Percentiles rank a stretch among this genome's conserved stretches.
These are phyloP conservation scores for Pleurozium schreberi DNA, from an alignment of 225 moss, liverwort and hornwort genomes.

Conservation along the genomic window DNA sequence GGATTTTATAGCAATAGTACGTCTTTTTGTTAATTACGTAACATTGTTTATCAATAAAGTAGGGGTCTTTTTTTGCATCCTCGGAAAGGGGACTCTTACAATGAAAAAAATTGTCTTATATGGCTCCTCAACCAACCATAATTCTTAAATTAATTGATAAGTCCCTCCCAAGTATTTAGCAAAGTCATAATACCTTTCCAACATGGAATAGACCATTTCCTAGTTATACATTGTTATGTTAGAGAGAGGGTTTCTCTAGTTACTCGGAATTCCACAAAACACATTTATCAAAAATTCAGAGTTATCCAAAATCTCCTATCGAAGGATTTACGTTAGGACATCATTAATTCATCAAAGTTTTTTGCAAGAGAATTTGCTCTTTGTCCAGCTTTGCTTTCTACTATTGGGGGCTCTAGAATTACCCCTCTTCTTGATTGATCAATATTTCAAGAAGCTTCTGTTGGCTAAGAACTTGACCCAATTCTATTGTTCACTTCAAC, in stretches of 20 bases:
- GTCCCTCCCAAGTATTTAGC: too few relatives aligned
- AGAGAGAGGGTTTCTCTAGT: background rate
- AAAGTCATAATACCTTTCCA: too few relatives aligned
- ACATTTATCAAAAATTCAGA: background rate
- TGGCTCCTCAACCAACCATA: too few relatives aligned
- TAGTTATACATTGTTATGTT: too few relatives aligned
- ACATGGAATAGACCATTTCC: too few relatives aligned
- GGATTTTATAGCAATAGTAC: background rate
- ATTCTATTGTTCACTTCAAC: background rate
- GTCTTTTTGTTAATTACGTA: background rate
- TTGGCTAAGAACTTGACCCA: background rate
- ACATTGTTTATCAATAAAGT: too few relatives aligned
- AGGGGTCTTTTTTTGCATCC: too few relatives aligned
- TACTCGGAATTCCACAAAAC: background rate
- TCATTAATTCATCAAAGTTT: background rate
- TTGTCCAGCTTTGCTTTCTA: background rate
- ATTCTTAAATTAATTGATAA: too few relatives aligned
- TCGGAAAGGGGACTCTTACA: too few relatives aligned
- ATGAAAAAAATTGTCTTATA: too few relatives aligned
- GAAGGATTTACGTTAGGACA: background rate
- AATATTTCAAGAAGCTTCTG: background rate
- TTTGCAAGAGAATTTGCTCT: background rate
- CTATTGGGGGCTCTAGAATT: accelerated
- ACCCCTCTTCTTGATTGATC: background rate
- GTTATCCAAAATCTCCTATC: background rate